Base-by-base conservation (phyloP, 208 protist species). In the Herpetomonas samuelpessoai region DNA sequence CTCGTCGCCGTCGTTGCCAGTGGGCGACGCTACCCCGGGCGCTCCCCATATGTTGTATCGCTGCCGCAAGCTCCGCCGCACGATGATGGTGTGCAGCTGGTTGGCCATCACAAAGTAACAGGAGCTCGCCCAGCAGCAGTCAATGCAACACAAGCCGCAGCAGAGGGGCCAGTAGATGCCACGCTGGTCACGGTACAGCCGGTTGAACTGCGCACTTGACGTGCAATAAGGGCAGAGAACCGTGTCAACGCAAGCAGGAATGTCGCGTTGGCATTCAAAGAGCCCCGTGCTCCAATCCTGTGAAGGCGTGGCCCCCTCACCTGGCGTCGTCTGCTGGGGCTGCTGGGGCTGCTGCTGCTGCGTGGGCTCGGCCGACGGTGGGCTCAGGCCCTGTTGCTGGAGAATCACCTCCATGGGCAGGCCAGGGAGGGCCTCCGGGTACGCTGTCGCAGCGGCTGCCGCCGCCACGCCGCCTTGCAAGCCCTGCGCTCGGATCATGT, bases 211-310 rank as follows among this genome's bases (percentile, higher is more conserved):
- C 4, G 47, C 54, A 24, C 56, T 59, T 44, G 44, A 52, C 1
- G 57, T 25, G 63, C 68, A 80, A 64, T 71, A 71, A 19, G 49
- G 25, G 49, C 74, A 76, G 46, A 53, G 44, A 10, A 3, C 58
- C 14, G 57, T 56, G 18, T 80, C 74, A 18, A 50, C 6, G 47
- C 24, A 62, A 28, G 51, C 38, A 9, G 28, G 19, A 29, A 47
- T 30, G 57, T 69, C 68, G 41, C 46, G 26, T 3, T n/a, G 18
- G 48, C 45, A 63, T 25, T 71, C 45, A 38, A 49, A 68, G 56
- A 79, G 28, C 25, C 67, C 58, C 3, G 38, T 65, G 35, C 3
- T 53, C 54, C 55, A 68, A 12, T 59, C 54, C 47, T 52, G 47
- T 12, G 47, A 18, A 9, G 18, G 31, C n/a, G 12, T 46, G 24